Evolutionary conservation across 2,329 filamentous ascomycete species (phyloP), one percentile per base, ranked within the genome.

Genomic region (Penicillium palitans): DNA sequence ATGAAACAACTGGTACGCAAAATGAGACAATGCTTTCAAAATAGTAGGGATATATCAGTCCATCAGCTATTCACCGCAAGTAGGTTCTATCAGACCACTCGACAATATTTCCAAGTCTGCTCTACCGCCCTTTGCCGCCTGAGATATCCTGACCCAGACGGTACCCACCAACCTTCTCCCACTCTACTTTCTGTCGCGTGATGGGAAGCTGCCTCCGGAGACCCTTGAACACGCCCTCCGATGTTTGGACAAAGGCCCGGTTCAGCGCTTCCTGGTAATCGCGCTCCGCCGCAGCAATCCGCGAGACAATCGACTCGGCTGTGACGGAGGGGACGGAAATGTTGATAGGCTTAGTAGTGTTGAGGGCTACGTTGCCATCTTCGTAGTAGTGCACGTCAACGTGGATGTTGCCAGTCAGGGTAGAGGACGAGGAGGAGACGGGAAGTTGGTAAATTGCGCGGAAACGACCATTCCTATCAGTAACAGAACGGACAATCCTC

Each of bases 371-470:
- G 73, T 99, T 99, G 62, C 95, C 95, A 73, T 99, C 96, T 79
- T 99, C 95, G 80, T 99, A 99, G 83, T 99, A 99, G 82, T 99
- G 95, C 52, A 99, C 93, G 68, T 98, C 93, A 54, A 97, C 90
- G 75, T 93, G 91, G 76, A 98, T 87, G 59, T 83, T 87, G 68
- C 95, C 95, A 39, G 87, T 86, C 44, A 98, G 80, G 48, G 81
- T 81, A 63, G 82, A 82, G 25, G 74, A 66, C 6, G 71, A 66
- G 2, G 84, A 84, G n/a, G 86, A 80, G 0, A 92, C 87, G 62
- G 88, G 83, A 76, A 90, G 89, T 68, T 89, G 84, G 80, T 98
- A 98, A 53, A 89, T 83, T 48, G 91, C 93, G 70, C 95, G 90
- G 91, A 95, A 99, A 62, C 95, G 91, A 62, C 95, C 95, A 78